Evolutionary conservation across 495 filamentous ascomycete species (phyloP).

Genomic region (Penicillium simplicissimum): DNA sequence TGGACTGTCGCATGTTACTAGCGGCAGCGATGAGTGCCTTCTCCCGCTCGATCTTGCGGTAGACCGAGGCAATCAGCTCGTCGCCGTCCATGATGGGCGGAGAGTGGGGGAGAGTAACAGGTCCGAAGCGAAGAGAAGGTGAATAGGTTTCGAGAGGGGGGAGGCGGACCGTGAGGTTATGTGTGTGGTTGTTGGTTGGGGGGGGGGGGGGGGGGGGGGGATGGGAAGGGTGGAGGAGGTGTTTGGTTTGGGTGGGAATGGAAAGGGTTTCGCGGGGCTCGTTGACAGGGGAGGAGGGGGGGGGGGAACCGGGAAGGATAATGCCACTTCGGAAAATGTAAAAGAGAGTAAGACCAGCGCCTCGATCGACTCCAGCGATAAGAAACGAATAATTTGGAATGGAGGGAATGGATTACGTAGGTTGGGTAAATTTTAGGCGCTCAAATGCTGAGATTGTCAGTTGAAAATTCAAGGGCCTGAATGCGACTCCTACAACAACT

Average conservation of each 20-base stretch:
- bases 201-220: neutral
- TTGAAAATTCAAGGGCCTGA: neutral
- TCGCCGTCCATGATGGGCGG: slow-evolving; percentile 57
- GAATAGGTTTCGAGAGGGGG: slow-evolving; percentile 8
- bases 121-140: slow-evolving; percentile 5
- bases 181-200: slow-evolving; percentile 11
- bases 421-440: neutral
- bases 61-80: slow-evolving; percentile 81
- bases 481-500: neutral
- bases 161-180: neutral
- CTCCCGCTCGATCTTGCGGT: slow-evolving; percentile 97
- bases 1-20: slow-evolving; percentile 91
- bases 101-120: slow-evolving; percentile 11
- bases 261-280: slow-evolving; percentile 42
- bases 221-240: slow-evolving; percentile 6
- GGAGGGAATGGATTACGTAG: neutral
- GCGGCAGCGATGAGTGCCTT: slow-evolving; percentile 93
- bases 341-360: neutral
- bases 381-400: neutral
- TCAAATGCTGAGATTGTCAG: neutral
- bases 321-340: slow-evolving; percentile 39
- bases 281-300: slow-evolving; percentile 40
- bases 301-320: slow-evolving; percentile 33
- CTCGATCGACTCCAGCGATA: neutral
- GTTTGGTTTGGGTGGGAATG: slow-evolving; percentile 18